Conservation (phyloP, 306 rosid genomes). For the Prunus armeniaca region DNA sequence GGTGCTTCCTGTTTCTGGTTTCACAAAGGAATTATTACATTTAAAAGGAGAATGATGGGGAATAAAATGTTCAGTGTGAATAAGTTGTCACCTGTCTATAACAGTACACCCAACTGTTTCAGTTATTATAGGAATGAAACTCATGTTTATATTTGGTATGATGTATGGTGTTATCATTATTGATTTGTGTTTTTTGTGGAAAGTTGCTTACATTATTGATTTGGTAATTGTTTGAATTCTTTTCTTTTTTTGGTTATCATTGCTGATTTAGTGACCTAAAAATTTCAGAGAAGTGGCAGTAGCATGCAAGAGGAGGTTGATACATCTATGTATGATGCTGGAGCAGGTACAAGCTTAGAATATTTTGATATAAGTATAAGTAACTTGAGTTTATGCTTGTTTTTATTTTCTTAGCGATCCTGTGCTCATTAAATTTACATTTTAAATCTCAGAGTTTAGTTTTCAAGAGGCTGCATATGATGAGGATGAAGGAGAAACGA, state of each 20-base stretch:
- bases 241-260: neutral
- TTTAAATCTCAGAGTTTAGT: constrained; percentile 45
- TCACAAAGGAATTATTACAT: constrained; percentile 2
- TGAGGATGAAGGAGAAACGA: constrained; percentile 85
- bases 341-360: constrained; percentile 52
- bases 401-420: constrained; percentile 10
- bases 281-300: constrained; percentile 65
- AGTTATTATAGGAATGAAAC: neutral
- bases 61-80: neutral
- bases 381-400: constrained; percentile 16
- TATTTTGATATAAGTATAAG: constrained; percentile 14
- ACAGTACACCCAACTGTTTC: neutral
- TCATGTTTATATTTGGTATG: neutral
- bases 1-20: constrained; percentile 11
- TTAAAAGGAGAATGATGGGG: neutral
- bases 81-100: neutral
- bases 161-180: neutral
- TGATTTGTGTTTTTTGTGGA: neutral
- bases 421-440: constrained; percentile 18
- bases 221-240: neutral
- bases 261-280: constrained; percentile 21
- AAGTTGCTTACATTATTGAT: neutral
- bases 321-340: constrained; percentile 67
- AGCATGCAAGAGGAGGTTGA: constrained; percentile 90
- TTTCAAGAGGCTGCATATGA: constrained; percentile 60